Evolutionary conservation across 768 basidiomycete genomes (phyloP).

Genomic region (Rhodosporidiobolus sp.): DNA sequence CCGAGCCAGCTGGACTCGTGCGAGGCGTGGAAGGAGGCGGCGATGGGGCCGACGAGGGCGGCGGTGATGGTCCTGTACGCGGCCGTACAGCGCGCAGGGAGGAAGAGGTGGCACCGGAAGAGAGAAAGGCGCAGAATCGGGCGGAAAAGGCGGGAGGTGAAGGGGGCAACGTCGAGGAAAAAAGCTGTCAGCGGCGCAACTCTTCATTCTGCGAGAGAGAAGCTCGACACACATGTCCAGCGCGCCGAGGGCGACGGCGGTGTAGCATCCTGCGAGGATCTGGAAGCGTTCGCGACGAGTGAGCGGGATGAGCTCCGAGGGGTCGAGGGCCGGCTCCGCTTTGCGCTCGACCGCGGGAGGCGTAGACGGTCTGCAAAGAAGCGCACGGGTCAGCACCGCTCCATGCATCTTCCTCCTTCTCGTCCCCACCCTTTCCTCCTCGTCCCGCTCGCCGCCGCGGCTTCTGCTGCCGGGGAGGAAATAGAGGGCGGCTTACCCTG

Average conservation of each 20-base stretch:
- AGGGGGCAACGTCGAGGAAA: too few relatives aligned
- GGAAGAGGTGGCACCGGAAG: too few relatives aligned
- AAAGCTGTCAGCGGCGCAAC: not conserved
- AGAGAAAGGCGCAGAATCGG: too few relatives aligned
- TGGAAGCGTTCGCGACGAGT: not conserved
- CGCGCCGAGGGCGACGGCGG: not conserved
- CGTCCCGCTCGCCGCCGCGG: too few relatives aligned
- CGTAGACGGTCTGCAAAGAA: not conserved
- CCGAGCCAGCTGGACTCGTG: constrained; percentile 56
- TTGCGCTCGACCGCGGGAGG: not conserved
- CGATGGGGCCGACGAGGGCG: constrained; percentile 11
- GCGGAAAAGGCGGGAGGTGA: too few relatives aligned
- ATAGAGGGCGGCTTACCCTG: not conserved
- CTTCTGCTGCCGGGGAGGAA: too few relatives aligned
- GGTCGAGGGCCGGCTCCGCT: not conserved
- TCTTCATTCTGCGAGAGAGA: not conserved
- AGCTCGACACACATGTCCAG: constrained; percentile 6
- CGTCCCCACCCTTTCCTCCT: too few relatives aligned
- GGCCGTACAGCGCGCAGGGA: too few relatives aligned
- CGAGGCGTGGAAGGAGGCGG: constrained; percentile 10
- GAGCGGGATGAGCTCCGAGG: not conserved
- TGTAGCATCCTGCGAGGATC: not conserved
- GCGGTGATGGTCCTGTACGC: constrained; percentile 5
- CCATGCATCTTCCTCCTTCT: too few relatives aligned
- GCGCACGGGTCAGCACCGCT: not conserved